Base-by-base conservation (phyloP, 208 protist genomes). In the Leishmania arabica region DNA sequence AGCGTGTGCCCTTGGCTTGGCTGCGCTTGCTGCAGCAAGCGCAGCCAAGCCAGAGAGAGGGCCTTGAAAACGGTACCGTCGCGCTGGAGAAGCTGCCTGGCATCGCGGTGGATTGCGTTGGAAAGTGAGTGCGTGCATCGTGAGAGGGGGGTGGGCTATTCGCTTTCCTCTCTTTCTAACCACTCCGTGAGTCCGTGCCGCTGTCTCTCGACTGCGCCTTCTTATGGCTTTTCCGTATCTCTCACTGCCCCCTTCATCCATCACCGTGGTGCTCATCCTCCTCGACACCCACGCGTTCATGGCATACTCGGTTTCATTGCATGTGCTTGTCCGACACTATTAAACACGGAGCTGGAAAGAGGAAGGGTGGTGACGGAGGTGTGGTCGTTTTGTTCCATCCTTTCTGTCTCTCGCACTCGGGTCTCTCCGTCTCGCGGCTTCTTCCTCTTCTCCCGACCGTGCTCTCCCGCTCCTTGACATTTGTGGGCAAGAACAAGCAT, bases 401-500 rank as follows among this genome's bases (percentile, higher is more conserved):
- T 15, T 76, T 27, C 53, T 69, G 15, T 62, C 47, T 62, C 72
- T 62, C 8, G 51, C 51, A 47, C 72, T n/a, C n/a, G 2, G 19
- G 21, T 75, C 65, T 70, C 17, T 62, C 47, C 34, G 51, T 37
- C 62, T 76, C 62, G 72, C 13, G 51, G 51, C 72, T n/a, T 45
- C 34, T 62, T 76, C 4, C 40, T 19, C 21, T 42, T 76, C 17
- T 34, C 9, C 6, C 47, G 24, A 5, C 34, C 19, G 72, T 58
- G 31, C 31, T 45, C 72, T 31, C 17, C 47, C 24, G 45, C 6
- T 54, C 45, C 13, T 34, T 53, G 69, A 73, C 45, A 27, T 34
- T 73, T n/a, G 45, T 27, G 45, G 69, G 8, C 24, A 73, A 17
- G 69, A 8, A 37, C 54, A 73, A 24, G 11, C 42, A 84, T 87